These are phyloP conservation scores for Juglanconis juglandina DNA, from an alignment of 2,329 filamentous ascomycete genomes.

Conservation along the genomic window DNA sequence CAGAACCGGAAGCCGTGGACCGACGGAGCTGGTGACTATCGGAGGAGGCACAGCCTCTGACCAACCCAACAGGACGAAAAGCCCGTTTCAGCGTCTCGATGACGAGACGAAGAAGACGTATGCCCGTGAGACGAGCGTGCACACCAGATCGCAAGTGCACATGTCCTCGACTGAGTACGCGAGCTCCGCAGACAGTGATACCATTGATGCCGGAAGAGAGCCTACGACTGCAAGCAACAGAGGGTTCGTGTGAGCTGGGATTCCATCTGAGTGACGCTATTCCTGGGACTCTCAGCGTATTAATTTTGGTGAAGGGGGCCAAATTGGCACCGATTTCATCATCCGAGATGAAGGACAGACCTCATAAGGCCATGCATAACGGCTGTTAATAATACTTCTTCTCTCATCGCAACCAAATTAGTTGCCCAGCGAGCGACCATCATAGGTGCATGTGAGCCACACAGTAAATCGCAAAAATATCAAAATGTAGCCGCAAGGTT, in stretches of 20 bases:
- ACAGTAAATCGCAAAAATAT: too few relatives aligned
- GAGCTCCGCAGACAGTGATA: constrained; percentile 8
- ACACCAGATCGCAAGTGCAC: neutral
- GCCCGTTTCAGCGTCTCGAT: constrained; percentile 11
- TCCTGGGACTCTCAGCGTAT: too few relatives aligned
- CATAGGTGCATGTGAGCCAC: too few relatives aligned
- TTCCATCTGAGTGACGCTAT: too few relatives aligned
- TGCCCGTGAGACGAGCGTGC: neutral
- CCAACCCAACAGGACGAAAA: constrained; percentile 9
- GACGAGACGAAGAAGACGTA: constrained; percentile 4
- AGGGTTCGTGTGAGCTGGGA: neutral
- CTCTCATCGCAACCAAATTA: too few relatives aligned
- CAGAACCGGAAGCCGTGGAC: neutral
- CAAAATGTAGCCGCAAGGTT: too few relatives aligned
- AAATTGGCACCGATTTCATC: too few relatives aligned
- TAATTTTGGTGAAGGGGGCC: too few relatives aligned
- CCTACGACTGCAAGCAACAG: neutral
- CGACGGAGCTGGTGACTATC: constrained; percentile 15
- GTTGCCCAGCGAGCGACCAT: too few relatives aligned
- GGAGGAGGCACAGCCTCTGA: constrained; percentile 5
- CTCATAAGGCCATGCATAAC: too few relatives aligned
- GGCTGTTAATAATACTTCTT: too few relatives aligned
- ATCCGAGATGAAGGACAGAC: too few relatives aligned
- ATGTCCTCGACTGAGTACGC: neutral
- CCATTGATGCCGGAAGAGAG: neutral